phyloP scores from a whole-genome alignment of 116 monocot species.

The Iris pallida region DNA sequence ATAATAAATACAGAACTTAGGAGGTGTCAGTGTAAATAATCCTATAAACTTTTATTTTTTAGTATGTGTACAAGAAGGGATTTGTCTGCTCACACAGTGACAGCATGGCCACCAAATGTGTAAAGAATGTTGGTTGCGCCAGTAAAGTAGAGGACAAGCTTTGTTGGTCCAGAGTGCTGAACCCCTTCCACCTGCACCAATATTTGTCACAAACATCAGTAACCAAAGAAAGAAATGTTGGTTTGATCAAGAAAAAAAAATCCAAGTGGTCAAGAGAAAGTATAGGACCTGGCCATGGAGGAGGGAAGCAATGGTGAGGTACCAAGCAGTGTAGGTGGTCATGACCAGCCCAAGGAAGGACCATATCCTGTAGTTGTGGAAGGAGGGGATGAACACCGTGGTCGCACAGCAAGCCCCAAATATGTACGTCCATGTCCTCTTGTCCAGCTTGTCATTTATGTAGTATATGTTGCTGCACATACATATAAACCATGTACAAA shows the following conservation, averaged over 20 bases:
- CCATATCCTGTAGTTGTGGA: conserved; percentile 96
- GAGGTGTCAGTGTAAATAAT: too few species aligned
- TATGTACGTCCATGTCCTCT: conserved; percentile 98
- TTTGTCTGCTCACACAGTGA: conserved; percentile 80
- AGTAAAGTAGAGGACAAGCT: conserved; percentile 82
- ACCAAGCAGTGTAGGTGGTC: conserved; percentile 97
- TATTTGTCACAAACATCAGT: neutral
- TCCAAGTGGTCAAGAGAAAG: neutral
- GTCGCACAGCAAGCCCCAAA: conserved; percentile 97
- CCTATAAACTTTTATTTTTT: too few species aligned
- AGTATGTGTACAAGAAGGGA: neutral
- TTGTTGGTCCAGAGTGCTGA: conserved; percentile 78
- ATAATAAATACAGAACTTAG: too few species aligned
- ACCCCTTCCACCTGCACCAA: conserved; percentile 69
- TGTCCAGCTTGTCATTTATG: conserved; percentile 91
- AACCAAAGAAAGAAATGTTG: neutral
- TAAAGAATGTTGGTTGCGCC: conserved; percentile 97
- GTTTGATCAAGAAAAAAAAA: neutral
- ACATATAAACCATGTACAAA: neutral
- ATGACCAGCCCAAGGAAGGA: conserved; percentile 86
- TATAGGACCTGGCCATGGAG: conserved; percentile 78
- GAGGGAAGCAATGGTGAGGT: conserved; percentile 79
- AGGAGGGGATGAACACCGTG: conserved; percentile 94
- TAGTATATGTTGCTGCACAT: conserved; percentile 86
- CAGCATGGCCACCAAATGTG: conserved; percentile 96